A percentile compares a stretch with the other conserved stretches of the same genome.
Evolutionary conservation across 73 alveolate species (phyloP).

Genomic region (Breviolum minutum): DNA sequence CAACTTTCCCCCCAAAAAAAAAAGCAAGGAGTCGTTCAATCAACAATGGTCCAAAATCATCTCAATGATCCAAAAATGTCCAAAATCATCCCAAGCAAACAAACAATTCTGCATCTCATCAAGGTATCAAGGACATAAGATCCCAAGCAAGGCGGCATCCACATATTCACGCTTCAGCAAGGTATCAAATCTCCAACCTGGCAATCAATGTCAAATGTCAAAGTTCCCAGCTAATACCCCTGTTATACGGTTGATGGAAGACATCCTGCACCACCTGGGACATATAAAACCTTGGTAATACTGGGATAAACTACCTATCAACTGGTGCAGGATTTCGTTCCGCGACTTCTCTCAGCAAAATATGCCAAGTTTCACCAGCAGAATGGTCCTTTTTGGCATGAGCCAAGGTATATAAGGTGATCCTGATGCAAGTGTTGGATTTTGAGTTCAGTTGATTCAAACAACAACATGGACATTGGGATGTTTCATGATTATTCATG

Average conservation of each 20-base stretch:
- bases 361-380: background rate
- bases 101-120: background rate
- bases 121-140: background rate
- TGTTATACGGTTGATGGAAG: background rate
- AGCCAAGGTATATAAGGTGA: slow-evolving; percentile 80
- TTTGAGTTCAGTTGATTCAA: background rate
- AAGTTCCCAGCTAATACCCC: background rate
- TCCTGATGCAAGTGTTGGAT: background rate
- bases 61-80: background rate
- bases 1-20: background rate
- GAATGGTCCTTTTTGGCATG: slow-evolving; percentile 71
- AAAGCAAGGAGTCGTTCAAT: no score
- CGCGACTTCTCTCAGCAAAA: no score
- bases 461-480: no score
- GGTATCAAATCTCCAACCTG: slow-evolving; percentile 89
- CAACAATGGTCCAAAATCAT: background rate
- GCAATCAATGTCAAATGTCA: background rate
- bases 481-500: no score
- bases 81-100: background rate
- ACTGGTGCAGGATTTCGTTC: no score
- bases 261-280: no score
- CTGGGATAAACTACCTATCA: no score
- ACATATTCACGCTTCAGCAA: slow-evolving; percentile 68
- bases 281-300: no score
- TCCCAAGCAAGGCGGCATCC: slow-evolving; percentile 36